Percentiles rank a stretch among this genome's conserved stretches.
phyloP scores from a whole-genome alignment of 2,329 filamentous ascomycete species.

The Alternaria sp. region DNA sequence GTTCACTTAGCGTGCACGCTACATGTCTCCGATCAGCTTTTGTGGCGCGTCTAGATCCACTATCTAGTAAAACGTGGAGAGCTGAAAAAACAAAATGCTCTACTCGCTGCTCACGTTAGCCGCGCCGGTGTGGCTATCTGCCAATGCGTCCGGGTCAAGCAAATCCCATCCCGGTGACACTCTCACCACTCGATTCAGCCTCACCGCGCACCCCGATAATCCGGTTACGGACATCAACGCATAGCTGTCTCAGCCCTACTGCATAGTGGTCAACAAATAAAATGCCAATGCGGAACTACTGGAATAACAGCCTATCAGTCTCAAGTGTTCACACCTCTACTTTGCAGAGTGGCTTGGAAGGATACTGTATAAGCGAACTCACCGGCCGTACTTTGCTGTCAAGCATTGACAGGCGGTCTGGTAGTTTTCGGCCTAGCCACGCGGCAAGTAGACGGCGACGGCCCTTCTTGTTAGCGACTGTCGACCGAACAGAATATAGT shows the following conservation, averaged over 20 bases:
- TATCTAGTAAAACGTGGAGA: slow-evolving; percentile 6
- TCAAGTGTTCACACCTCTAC: neutral
- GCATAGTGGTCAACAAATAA: neutral
- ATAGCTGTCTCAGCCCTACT: neutral
- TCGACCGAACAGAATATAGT: neutral
- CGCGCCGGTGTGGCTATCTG: neutral
- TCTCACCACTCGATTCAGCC: neutral
- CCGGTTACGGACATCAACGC: neutral
- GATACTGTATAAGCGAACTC: neutral
- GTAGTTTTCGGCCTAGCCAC: slow-evolving; percentile 1
- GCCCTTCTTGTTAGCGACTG: neutral
- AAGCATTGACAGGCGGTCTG: neutral
- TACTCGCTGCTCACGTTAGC: too few species aligned
- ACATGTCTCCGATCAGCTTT: neutral
- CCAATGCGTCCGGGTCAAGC: neutral
- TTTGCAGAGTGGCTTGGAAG: neutral
- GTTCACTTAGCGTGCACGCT: neutral
- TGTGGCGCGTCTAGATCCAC: slow-evolving; percentile 4
- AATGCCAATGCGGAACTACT: neutral
- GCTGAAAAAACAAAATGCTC: slow-evolving; percentile 2
- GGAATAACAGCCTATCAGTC: neutral
- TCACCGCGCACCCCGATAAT: neutral
- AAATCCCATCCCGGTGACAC: neutral
- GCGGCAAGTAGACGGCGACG: neutral
- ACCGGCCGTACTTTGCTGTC: neutral